Base-by-base conservation (phyloP, 495 filamentous ascomycete genomes). In the Aspergillus egyptiacus region DNA sequence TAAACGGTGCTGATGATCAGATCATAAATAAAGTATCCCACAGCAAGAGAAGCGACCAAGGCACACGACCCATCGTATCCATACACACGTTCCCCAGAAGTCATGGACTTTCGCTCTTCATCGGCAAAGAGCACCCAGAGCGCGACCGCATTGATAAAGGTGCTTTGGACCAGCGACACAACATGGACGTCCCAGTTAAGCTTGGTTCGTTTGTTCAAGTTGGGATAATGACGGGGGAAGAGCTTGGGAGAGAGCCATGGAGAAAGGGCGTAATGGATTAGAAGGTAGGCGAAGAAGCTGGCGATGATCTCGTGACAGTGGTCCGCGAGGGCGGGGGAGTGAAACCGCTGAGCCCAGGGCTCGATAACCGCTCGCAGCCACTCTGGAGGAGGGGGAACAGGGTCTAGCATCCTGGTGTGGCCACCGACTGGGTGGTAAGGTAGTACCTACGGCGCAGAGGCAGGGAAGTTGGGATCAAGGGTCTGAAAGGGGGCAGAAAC, bases 171-270 rank as follows among this genome's bases (percentile, higher is more conserved):
- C n/a, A 99, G 69, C 11, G 88, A 95, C 18, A 97, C 94, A 57
- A 96, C 85, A 63, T 96, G 93, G 22, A 96, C 85, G 67, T 99
- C 86, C 93, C 93, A 99, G 77, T 91, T 97, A 53, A 91, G 69
- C 64, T 77, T 81, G 39, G 85, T 91, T 24, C 83, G 77, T 8
- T 65, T 67, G 40, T 75, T 76, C 47, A 96, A 71, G 24, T 73
- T 70, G 10, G 75, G 68, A 69, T 97, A 98, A 55, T 75, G 75
- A 25, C 63, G 57, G n/a, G 91, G 83, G 60, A 91, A 87, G 47
- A 91, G 60, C 43, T 67, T 57, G 35, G 66, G 66, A 39, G 89
- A 95, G 39, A 97, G 47, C 24, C 70, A 57, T 17, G 93, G 94
- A 20, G 94, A 91, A 58, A 94, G 48, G 62, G 81, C 71, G 38